Conservation (phyloP, 345 rosid species). For the Camelina neglecta region DNA sequence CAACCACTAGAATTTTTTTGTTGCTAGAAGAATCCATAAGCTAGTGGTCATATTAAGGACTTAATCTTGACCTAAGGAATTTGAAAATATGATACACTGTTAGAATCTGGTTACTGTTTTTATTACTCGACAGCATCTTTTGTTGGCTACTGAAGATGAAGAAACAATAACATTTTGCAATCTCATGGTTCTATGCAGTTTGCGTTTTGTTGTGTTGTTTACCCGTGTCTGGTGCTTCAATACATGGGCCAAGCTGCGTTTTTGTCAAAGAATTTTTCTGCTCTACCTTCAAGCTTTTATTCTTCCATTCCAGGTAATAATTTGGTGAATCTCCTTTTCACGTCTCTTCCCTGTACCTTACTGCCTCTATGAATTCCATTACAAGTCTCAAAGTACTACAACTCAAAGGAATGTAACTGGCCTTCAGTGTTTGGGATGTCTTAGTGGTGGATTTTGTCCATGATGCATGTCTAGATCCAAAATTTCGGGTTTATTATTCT, state of each 20-base stretch:
- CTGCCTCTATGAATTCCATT: background rate
- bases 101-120: constrained; percentile 7
- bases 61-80: constrained; percentile 17
- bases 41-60: constrained; percentile 3
- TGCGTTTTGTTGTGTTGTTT: constrained; percentile 71
- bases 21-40: constrained; percentile 8
- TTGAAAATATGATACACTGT: constrained; percentile 12
- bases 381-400: constrained; percentile 3
- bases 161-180: constrained; percentile 24
- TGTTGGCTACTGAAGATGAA: constrained; percentile 1
- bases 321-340: constrained; percentile 28
- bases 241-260: constrained; percentile 99
- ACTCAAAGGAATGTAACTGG: constrained; percentile 8
- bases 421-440: constrained; percentile 18
- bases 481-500: background rate
- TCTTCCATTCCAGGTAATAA: constrained; percentile 86
- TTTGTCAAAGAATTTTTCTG: constrained; percentile 76
- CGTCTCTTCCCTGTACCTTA: constrained; percentile 12
- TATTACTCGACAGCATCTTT: background rate
- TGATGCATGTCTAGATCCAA: constrained; percentile 13
- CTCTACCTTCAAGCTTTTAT: constrained; percentile 67
- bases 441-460: constrained; percentile 2
- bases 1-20: background rate
- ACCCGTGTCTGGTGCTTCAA: constrained; percentile 96
- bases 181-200: constrained; percentile 57